Conservation (phyloP, 192 early-diverging fungal genomes). For the Obelidium mucronatum region DNA sequence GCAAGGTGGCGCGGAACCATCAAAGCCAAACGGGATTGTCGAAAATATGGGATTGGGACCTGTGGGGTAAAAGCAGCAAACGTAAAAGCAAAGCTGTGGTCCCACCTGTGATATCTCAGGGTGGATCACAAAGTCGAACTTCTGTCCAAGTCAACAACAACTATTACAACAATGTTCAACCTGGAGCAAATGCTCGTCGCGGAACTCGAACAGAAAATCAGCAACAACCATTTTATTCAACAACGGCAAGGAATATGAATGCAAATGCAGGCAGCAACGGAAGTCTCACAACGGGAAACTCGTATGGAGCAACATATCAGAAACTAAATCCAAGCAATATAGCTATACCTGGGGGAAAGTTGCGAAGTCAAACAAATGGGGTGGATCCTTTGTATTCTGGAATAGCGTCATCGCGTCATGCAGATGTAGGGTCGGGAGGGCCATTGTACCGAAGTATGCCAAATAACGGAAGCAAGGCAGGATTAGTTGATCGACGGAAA, state of each 20-base stretch:
- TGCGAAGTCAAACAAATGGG: constrained; percentile 37
- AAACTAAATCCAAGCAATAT: constrained; percentile 51
- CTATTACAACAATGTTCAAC: not conserved
- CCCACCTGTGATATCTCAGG: not conserved
- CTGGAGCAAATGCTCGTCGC: constrained; percentile 8
- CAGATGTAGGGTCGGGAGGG: not conserved
- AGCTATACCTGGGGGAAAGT: constrained; percentile 53
- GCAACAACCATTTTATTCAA: too few species aligned
- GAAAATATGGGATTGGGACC: constrained; percentile 33
- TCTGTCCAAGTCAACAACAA: not conserved
- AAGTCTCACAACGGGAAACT: not conserved
- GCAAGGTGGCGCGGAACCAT: too few species aligned
- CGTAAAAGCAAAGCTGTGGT: not conserved
- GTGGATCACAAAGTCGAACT: not conserved
- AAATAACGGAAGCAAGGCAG: not conserved
- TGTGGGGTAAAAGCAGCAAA: constrained; percentile 20
- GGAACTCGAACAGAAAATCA: not conserved
- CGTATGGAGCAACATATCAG: not conserved
- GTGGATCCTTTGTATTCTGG: constrained; percentile 40
- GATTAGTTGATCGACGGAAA: not conserved
- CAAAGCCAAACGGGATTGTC: not conserved
- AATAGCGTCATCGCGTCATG: not conserved
- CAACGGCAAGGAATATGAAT: constrained; percentile 10
- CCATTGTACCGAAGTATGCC: not conserved
- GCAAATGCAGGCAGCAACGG: not conserved